Evolutionary conservation across 1,284 basidiomycete species (phyloP), one percentile per base, ranked within the genome.

Genomic region (Meripilus lineatus): DNA sequence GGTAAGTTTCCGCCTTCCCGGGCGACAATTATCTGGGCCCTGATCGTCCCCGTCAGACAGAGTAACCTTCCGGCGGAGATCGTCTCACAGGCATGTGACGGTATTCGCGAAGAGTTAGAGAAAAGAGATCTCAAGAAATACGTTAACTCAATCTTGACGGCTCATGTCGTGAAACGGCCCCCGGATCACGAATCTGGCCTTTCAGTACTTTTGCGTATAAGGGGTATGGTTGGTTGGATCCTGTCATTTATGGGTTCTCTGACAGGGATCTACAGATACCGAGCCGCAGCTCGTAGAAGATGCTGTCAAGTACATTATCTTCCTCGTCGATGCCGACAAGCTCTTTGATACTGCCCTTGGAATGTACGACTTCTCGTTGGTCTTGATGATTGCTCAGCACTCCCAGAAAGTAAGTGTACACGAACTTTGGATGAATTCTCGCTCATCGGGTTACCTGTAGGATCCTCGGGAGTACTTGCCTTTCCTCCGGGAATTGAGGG

Each of bases 381-480:
- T 97, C 2, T 72, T 99, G 25, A 85, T 99, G 83, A 80, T 99
- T 28, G 95, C 96, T 1, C 96, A 99, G 62, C 89, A 98, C 58
- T 90, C 94, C 26, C 93, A 97, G 63, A 95, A 94, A 76, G 93
- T 90, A 33, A 21, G 63, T 51, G 14, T 11, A n/a, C 24, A 13
- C 10, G 15, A 23, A 26, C 45, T 20, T 34, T 7, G 17, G 18
- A 11, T 42, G 4, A 32, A 23, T 8, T 20, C n/a, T 23, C 17
- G 5, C n/a, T 6, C n/a, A n/a, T n/a, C 10, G 28, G 10, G 28
- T n/a, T 30, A 10, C 10, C n/a, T 13, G 4, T 33, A 96, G 89
- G 95, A 99, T 65, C 96, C 96, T 5, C 80, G 94, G 56, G 96
- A 99, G 64, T 99, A 99, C 60, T 78, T 99, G 0, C 94, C 96